These are phyloP conservation scores for Penicillium nordicum DNA, from an alignment of 2,329 filamentous ascomycete genomes.

Conservation along the genomic window DNA sequence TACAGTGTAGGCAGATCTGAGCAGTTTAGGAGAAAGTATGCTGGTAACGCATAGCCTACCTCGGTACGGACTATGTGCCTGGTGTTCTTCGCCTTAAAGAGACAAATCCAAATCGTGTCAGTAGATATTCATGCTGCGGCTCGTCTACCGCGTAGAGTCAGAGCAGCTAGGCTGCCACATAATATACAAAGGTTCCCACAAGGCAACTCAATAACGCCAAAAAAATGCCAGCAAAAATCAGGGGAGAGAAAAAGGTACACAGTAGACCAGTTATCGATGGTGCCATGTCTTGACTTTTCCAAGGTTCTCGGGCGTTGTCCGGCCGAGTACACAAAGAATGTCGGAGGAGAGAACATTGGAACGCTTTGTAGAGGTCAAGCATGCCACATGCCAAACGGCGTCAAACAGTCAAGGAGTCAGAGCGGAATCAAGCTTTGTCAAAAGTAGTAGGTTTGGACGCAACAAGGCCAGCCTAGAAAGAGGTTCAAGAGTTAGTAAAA, in stretches of 20 bases:
- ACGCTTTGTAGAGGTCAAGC: background rate
- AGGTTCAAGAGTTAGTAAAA: slow-evolving; percentile 5
- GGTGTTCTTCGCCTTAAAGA: background rate
- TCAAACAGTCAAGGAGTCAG: background rate
- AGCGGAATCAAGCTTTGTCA: slow-evolving; percentile 17
- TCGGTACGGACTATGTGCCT: background rate
- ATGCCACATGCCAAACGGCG: background rate
- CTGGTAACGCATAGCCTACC: background rate
- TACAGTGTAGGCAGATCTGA: background rate
- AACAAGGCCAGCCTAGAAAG: slow-evolving; percentile 34
- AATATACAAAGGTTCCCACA: slow-evolving; percentile 13
- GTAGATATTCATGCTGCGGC: slow-evolving; percentile 2
- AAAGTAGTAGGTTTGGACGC: slow-evolving; percentile 28
- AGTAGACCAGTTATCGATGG: background rate
- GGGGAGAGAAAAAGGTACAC: background rate
- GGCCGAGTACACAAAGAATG: slow-evolving; percentile 3
- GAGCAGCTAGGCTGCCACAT: slow-evolving; percentile 8
- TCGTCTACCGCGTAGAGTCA: slow-evolving; percentile 5
- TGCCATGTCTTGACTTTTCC: background rate
- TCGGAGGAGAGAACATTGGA: background rate
- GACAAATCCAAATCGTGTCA: background rate
- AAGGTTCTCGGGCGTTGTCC: background rate
- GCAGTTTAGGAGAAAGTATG: background rate
- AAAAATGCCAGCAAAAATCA: slow-evolving; percentile 24
- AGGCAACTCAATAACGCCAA: slow-evolving; percentile 21